A percentile compares a stretch with the other conserved stretches of the same genome.
Conservation (phyloP, 495 filamentous ascomycete genomes). For the Apodospora peruviana region DNA sequence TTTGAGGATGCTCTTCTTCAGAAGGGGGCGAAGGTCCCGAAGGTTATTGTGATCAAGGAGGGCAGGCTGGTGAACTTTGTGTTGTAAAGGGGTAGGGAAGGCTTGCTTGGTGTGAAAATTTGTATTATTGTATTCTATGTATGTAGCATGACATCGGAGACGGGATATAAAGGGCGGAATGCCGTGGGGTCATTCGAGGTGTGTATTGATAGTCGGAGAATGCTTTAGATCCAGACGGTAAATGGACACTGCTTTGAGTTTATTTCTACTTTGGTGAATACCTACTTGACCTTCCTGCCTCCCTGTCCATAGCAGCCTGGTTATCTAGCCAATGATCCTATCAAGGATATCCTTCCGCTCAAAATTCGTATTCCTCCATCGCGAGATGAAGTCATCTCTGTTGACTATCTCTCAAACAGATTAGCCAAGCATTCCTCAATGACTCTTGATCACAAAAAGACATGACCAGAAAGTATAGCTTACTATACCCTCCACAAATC, state of each 20-base stretch:
- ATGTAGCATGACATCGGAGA: neutral
- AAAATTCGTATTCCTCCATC: slow-evolving; percentile 66
- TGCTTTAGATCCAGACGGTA: too few species aligned
- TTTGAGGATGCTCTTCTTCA: slow-evolving; percentile 23
- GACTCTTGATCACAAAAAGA: neutral
- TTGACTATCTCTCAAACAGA: slow-evolving; percentile 49
- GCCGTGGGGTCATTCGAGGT: neutral
- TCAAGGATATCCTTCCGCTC: slow-evolving; percentile 48
- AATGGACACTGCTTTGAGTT: too few species aligned
- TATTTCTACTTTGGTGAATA: neutral
- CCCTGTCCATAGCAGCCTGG: neutral
- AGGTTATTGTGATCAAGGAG: slow-evolving; percentile 45
- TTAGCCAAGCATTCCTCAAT: neutral
- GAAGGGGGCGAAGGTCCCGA: slow-evolving; percentile 40
- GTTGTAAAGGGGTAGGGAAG: slow-evolving; percentile 17
- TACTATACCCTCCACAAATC: slow-evolving; percentile 86
- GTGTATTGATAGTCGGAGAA: neutral
- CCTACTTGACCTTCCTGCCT: neutral
- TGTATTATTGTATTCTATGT: neutral
- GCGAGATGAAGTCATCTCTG: slow-evolving; percentile 79
- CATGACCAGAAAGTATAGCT: slow-evolving; percentile 26
- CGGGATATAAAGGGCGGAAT: neutral
- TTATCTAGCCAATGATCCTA: slow-evolving; percentile 29
- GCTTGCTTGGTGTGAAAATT: neutral
- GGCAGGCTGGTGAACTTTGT: slow-evolving; percentile 58